phyloP scores from a whole-genome alignment of 208 protist species.

The Tritrichomonas foetus region DNA sequence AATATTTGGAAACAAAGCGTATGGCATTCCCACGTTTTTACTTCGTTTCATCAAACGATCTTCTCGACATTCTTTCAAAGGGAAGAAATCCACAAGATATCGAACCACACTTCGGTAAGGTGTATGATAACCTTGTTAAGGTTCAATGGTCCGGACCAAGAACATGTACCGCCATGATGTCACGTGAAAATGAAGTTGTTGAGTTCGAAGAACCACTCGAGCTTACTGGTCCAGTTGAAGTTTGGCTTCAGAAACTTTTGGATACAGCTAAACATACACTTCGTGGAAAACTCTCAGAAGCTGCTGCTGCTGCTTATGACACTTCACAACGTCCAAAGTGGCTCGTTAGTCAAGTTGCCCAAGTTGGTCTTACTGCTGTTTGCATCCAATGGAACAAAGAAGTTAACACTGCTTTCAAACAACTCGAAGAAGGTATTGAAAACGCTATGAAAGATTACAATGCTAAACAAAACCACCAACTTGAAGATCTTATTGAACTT shows the following conservation, averaged over 20 bases:
- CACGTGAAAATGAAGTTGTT: constrained; percentile 79
- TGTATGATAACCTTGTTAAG: constrained; percentile 64
- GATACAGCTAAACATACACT: constrained; percentile 72
- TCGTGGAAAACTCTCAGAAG: constrained; percentile 71
- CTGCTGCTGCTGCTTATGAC: constrained; percentile 65
- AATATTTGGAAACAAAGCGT: constrained; percentile 65
- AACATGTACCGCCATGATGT: constrained; percentile 45
- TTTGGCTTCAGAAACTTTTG: constrained; percentile 84
- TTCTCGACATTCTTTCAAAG: constrained; percentile 75
- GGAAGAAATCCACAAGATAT: constrained; percentile 65
- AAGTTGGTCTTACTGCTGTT: constrained; percentile 82
- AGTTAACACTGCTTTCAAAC: constrained; percentile 87
- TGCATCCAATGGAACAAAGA: constrained; percentile 93
- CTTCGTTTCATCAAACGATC: constrained; percentile 69
- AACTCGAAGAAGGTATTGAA: constrained; percentile 82
- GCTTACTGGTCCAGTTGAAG: constrained; percentile 84
- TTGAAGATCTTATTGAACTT: constrained; percentile 81
- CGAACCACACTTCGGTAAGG: constrained; percentile 64
- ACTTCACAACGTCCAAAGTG: constrained; percentile 84
- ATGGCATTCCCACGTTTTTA: constrained; percentile 76
- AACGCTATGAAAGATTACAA: constrained; percentile 91
- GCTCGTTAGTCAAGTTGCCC: constrained; percentile 87
- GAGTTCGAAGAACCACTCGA: constrained; percentile 72
- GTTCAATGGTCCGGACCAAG: constrained; percentile 57
- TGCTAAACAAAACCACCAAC: constrained; percentile 80